A percentile compares a stretch with the other conserved stretches of the same genome.
Conservation (phyloP, 306 rosid species). For the Cucurbita maxima region DNA sequence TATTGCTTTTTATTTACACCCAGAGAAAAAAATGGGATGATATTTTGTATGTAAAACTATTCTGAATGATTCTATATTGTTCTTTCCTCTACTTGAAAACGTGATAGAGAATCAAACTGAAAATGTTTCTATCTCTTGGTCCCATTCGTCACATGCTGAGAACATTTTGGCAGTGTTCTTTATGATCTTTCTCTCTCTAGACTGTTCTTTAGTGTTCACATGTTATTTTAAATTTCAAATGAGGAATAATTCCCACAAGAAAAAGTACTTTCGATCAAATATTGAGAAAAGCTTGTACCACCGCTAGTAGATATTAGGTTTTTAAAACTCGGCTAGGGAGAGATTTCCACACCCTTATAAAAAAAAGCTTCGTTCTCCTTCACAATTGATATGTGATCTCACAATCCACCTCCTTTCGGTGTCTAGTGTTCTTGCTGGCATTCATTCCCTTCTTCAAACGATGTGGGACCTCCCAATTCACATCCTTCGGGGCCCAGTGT, state of each 20-base stretch:
- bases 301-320: too few relatives aligned
- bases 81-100: background rate
- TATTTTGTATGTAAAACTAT: background rate
- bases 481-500: too few relatives aligned
- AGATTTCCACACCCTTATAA: too few relatives aligned
- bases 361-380: too few relatives aligned
- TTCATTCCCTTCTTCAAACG: too few relatives aligned
- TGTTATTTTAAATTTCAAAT: background rate
- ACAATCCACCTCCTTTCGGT: too few relatives aligned
- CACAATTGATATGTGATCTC: too few relatives aligned
- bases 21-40: background rate
- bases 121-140: background rate
- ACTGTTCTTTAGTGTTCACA: background rate
- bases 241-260: slow-evolving; percentile 3
- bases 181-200: background rate
- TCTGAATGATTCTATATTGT: background rate
- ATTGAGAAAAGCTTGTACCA: background rate
- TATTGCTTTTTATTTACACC: background rate
- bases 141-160: background rate
- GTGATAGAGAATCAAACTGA: background rate
- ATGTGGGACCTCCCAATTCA: too few relatives aligned
- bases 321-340: too few relatives aligned
- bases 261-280: background rate
- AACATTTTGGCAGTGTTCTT: slow-evolving; percentile 2
- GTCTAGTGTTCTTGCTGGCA: too few relatives aligned